Evolutionary conservation across 495 filamentous ascomycete species (phyloP), one percentile per base, ranked within the genome.

Genomic region (Pseudomonodictys pantanalensis): DNA sequence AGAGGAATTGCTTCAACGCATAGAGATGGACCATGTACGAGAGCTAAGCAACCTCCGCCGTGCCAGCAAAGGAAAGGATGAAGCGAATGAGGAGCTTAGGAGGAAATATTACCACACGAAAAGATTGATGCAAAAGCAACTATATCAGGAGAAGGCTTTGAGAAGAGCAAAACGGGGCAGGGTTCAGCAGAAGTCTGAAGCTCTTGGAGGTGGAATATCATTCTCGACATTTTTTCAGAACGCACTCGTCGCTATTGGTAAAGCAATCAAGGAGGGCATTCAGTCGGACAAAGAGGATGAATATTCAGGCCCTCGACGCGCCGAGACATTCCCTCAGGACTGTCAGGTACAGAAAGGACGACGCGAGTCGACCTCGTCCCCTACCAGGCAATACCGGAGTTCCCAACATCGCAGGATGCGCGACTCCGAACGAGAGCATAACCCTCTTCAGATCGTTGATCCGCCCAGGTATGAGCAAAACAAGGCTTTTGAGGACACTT

Each of bases 11-110:
- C 41, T 56, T 5, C 25, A 30, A 10, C 15, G 41, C 10, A 38
- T 29, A 4, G 43, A 48, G 18, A 56, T 35, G 24, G 41, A 56
- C 17, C 53, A 56, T 26, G 26, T 30, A 2, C 53, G 43, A 6
- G 53, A 56, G 11, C 6, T 56, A 8, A 48, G 25, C 25, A 32
- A 23, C 2, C 43, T 56, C 18, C 12, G 23, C 3, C 24, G 18
- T n/a, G 41, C 15, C 11, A 35, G 35, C 2, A 48, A 47, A 26
- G 42, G 43, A 11, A 38, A 35, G 29, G n/a, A 32, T 10, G 5
- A 17, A 5, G 15, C n/a, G 48, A 38, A 33, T 9, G n/a, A 52
- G 9, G 35, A 35, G 29, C 15, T 18, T 3, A 41, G 15, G 18
- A 15, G 23, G 23, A 20, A 28, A 52, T 15, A 24, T 15, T 9